phyloP scores from a whole-genome alignment of 2,329 filamentous ascomycete species.

The Colletotrichum sp. region DNA sequence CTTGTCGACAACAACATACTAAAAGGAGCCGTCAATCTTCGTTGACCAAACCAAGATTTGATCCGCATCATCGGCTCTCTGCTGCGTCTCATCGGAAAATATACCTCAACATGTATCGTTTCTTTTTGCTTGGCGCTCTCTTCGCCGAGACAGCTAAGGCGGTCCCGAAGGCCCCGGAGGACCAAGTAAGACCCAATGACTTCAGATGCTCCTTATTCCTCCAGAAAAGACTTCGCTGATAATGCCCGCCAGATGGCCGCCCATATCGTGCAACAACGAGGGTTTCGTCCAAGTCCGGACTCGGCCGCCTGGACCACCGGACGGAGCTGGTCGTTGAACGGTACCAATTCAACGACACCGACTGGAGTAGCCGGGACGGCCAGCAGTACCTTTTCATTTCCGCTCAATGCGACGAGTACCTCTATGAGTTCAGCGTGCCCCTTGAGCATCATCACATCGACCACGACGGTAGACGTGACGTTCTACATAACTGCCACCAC shows the following conservation, averaged over 20 bases:
- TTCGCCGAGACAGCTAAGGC: not conserved
- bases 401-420: not conserved
- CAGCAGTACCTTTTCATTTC: not conserved
- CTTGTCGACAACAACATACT: not conserved
- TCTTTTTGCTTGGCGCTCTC: not conserved
- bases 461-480: slow-evolving; percentile 36
- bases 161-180: not conserved
- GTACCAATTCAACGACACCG: slow-evolving; percentile 12
- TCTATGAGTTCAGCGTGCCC: not conserved
- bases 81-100: not conserved
- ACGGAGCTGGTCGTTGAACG: not conserved
- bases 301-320: not conserved
- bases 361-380: not conserved
- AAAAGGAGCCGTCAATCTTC: not conserved
- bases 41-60: not conserved
- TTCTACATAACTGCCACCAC: slow-evolving; percentile 35
- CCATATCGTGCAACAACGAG: not conserved
- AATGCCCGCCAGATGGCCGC: not conserved
- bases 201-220: not conserved
- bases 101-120: not conserved
- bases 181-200: not conserved
- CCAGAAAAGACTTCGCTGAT: not conserved
- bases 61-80: not conserved
- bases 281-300: not conserved
- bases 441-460: slow-evolving; percentile 30